Evolutionary conservation across 192 early-diverging fungal species (phyloP).

Genomic region (Backusella mclennaniae): DNA sequence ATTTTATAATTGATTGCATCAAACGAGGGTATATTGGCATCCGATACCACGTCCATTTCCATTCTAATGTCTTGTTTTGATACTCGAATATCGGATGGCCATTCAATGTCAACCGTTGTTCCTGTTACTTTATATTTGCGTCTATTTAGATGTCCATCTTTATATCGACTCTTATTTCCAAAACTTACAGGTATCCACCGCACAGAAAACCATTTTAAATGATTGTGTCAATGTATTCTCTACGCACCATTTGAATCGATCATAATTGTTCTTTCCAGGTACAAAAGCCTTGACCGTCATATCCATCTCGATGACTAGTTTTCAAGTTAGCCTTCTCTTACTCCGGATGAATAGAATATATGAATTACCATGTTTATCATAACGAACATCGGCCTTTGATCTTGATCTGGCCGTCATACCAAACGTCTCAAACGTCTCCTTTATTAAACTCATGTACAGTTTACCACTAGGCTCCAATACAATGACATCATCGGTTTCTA

Average conservation of each 20-base stretch:
- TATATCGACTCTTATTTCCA: neutral
- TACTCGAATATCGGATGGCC: neutral
- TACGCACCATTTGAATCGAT: slow-evolving; percentile 25
- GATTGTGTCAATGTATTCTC: slow-evolving; percentile 13
- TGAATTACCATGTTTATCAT: slow-evolving; percentile 19
- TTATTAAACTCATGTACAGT: slow-evolving; percentile 17
- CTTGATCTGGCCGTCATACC: slow-evolving; percentile 16
- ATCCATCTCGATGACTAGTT: slow-evolving; percentile 12
- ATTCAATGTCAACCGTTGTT: slow-evolving; percentile 7
- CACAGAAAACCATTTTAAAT: slow-evolving; percentile 22
- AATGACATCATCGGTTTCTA: slow-evolving; percentile 26
- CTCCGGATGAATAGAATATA: neutral
- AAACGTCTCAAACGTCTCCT: slow-evolving; percentile 20
- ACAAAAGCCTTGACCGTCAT: neutral
- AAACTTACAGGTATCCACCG: slow-evolving; percentile 19
- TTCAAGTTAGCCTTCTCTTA: neutral
- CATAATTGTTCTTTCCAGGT: slow-evolving; percentile 16
- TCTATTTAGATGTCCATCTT: neutral
- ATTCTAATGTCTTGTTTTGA: neutral
- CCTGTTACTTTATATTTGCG: slow-evolving; percentile 13
- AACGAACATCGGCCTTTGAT: slow-evolving; percentile 9
- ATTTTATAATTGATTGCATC: slow-evolving; percentile 5
- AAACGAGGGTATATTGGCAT: slow-evolving; percentile 22
- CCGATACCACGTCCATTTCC: slow-evolving; percentile 2
- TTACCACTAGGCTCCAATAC: slow-evolving; percentile 13